Base-by-base conservation (phyloP, 1,284 basidiomycete species). In the Entoloma clypeatum region DNA sequence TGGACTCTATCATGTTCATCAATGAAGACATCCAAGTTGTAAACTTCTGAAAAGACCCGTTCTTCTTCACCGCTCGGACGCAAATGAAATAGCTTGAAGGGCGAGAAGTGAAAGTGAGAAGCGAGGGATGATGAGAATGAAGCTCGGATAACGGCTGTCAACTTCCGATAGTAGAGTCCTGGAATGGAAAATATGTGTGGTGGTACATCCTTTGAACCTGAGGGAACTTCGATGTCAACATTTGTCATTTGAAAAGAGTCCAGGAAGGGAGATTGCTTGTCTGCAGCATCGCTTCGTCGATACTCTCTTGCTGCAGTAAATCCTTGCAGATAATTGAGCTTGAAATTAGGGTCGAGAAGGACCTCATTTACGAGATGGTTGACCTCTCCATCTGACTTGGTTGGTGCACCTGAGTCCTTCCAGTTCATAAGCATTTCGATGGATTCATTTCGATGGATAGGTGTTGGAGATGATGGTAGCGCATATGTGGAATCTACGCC, bases 1-100 rank as follows among this genome's bases (percentile, higher is more conserved):
- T 55, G 52, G 23, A 61, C 48, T 5, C 44, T 44, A 24, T 54
- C 50, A 36, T 63, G 48, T 21, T 56, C 62, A 1, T 51, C 23
- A n/a, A 60, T 45, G 33, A 58, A 63, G 2, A 41, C 57, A 31
- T 64, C 56, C 0, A 57, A 62, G 31, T 56, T 52, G 37, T 63
- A 64, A 1, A 63, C 4, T 41, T 65, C 61, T 10, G 47, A 45
- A 29, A 52, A 54, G 5, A 60, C 47, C 2, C 53, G 49, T 23
- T 54, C 50, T 18, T 54, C 46, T 17, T 49, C 37, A 2, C 38
- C 51, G 5, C 45, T 48, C 9, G 22, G 33, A 2, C 48, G 38
- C 7, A 51, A 45, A n/a, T 35, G 37, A 25, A 54, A 55, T 34
- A 58, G 56, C 1, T 60, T 44, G 32, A 59, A 65, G 4, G 61